These are phyloP conservation scores for Fusarium dimerum DNA, from an alignment of 2,329 filamentous ascomycete genomes.

Conservation along the genomic window DNA sequence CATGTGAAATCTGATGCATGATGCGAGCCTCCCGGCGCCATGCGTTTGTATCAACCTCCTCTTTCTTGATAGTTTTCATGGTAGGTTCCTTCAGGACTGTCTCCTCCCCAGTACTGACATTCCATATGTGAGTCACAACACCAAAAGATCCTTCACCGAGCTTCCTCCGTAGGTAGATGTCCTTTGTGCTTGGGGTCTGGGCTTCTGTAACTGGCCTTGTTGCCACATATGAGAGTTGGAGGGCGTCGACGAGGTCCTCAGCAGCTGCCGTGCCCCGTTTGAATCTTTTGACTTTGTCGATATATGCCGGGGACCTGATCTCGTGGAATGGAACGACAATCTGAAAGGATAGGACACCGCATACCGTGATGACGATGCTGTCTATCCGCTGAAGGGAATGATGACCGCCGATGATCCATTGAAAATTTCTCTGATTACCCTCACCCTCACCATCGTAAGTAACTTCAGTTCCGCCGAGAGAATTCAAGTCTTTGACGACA, in stretches of 20 bases:
- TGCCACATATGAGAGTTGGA: no score
- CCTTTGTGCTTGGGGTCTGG: slow-evolving; percentile 8
- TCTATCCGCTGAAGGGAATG: neutral
- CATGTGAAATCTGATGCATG: slow-evolving; percentile 23
- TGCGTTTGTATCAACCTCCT: neutral
- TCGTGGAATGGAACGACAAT: slow-evolving; percentile 10
- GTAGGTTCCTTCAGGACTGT: slow-evolving; percentile 25
- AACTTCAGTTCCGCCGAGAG: slow-evolving; percentile 24
- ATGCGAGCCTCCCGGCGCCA: slow-evolving; percentile 26
- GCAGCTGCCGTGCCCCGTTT: slow-evolving; percentile 8
- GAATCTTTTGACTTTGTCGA: slow-evolving; percentile 20
- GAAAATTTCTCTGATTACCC: slow-evolving; percentile 19
- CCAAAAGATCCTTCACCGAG: slow-evolving; percentile 21
- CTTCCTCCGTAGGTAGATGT: slow-evolving; percentile 11
- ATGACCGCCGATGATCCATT: slow-evolving; percentile 26
- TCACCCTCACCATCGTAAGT: slow-evolving; percentile 19
- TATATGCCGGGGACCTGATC: slow-evolving; percentile 14
- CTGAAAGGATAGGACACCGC: slow-evolving; percentile 2
- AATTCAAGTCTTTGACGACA: slow-evolving; percentile 23
- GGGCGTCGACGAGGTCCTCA: slow-evolving; percentile 11
- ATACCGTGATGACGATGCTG: slow-evolving; percentile 12
- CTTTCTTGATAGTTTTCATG: neutral
- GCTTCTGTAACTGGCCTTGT: no score
- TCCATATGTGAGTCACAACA: slow-evolving; percentile 18
- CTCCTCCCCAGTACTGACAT: slow-evolving; percentile 24